Percentiles rank a stretch among this genome's conserved stretches.
These are phyloP conservation scores for Rhynchosporium agropyri DNA, from an alignment of 2,329 filamentous ascomycete genomes.

Conservation along the genomic window DNA sequence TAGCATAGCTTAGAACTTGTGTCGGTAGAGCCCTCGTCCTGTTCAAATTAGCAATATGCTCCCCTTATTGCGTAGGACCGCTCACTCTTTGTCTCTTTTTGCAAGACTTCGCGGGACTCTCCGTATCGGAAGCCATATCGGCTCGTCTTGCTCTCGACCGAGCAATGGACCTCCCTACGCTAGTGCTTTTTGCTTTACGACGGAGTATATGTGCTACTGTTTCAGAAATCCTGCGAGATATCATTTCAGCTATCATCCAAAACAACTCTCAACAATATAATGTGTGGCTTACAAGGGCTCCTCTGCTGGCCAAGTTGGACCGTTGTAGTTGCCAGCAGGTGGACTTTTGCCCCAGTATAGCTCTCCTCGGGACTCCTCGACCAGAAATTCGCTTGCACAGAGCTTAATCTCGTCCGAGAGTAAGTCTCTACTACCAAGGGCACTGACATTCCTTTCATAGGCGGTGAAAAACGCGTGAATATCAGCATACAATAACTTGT, in stretches of 20 bases:
- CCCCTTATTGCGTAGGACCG: background rate
- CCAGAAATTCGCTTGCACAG: background rate
- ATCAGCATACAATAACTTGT: background rate
- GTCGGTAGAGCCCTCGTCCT: background rate
- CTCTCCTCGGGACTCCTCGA: conserved; percentile 7
- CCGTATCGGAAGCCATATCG: background rate
- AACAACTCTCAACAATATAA: background rate
- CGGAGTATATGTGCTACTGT: background rate
- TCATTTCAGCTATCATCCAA: background rate
- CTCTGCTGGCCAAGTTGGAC: conserved; percentile 1
- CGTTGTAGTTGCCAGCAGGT: no score
- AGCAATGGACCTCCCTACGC: background rate
- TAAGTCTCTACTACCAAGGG: background rate
- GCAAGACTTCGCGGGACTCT: background rate
- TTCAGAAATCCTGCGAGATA: background rate
- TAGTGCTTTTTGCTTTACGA: background rate
- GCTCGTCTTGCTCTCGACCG: background rate
- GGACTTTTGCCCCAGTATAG: background rate
- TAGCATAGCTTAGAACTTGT: conserved; percentile 15
- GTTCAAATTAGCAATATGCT: background rate
- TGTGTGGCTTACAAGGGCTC: background rate
- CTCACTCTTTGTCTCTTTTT: conserved; percentile 2
- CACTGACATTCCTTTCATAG: background rate
- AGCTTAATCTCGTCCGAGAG: background rate
- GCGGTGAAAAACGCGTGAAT: background rate